Conservation (phyloP, 441 rosid genomes). For the Arabidopsis hybrid region DNA sequence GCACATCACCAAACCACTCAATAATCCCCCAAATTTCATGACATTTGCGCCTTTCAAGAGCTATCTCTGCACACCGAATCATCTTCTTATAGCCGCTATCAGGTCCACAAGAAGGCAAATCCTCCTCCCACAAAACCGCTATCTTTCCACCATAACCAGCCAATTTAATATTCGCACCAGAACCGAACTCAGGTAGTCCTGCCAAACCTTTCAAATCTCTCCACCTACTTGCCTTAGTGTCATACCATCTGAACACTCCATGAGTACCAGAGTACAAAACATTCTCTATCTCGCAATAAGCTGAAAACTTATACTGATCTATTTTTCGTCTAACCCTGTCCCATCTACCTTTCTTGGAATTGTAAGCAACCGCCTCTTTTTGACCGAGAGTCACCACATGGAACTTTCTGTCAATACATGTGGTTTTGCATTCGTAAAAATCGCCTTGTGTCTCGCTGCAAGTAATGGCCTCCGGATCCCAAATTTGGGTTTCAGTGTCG, state of each 20-base stretch:
- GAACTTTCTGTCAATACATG: neutral
- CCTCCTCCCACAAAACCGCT: neutral
- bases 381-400: neutral
- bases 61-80: neutral
- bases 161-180: neutral
- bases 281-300: neutral
- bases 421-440: neutral
- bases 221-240: neutral
- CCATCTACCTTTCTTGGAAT: neutral
- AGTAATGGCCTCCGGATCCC: neutral
- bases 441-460: neutral
- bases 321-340: neutral
- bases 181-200: neutral
- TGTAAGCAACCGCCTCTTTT: neutral
- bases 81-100: neutral
- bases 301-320: neutral
- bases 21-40: neutral
- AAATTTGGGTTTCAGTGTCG: neutral
- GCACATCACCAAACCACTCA: neutral
- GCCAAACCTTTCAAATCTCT: neutral
- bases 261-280: neutral
- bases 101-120: neutral
- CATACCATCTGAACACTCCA: neutral
- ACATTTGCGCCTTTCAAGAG: neutral
- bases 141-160: neutral